A percentile compares a stretch with the other conserved stretches of the same genome.
These are phyloP conservation scores for Pachyrhizus erosus DNA, from an alignment of 306 rosid genomes.

Conservation along the genomic window DNA sequence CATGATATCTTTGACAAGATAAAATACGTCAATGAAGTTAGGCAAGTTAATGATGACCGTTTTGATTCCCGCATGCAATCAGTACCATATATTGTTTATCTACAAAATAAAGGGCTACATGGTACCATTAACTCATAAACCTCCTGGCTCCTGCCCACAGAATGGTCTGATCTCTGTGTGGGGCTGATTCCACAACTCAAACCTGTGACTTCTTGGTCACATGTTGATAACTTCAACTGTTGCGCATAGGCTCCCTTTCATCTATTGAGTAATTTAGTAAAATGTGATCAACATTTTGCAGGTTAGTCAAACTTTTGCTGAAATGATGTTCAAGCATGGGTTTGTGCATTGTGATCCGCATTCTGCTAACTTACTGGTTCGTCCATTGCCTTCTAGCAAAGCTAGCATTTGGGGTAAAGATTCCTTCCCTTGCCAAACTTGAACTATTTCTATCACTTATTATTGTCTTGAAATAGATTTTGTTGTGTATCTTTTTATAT, in stretches of 20 bases:
- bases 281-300: slow-evolving; percentile 47
- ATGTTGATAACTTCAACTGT: slow-evolving; percentile 3
- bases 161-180: not conserved
- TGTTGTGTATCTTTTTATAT: slow-evolving; percentile 3
- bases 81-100: slow-evolving; percentile 1
- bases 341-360: slow-evolving; percentile 99
- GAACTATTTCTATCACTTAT: slow-evolving; percentile 7
- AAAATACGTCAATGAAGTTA: slow-evolving; percentile 18
- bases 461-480: slow-evolving; percentile 14
- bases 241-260: not conserved
- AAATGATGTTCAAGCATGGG: slow-evolving; percentile 98
- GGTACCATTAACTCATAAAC: not conserved
- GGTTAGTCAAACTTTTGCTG: slow-evolving; percentile 96
- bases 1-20: slow-evolving; percentile 17
- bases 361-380: slow-evolving; percentile 90
- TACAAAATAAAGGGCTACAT: not conserved
- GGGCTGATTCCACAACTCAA: slow-evolving; percentile 20
- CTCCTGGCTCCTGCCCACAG: not conserved
- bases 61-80: slow-evolving; percentile 30
- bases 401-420: slow-evolving; percentile 71
- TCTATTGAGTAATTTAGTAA: slow-evolving; percentile 28
- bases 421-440: slow-evolving; percentile 30
- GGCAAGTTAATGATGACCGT: not conserved
- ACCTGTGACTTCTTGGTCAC: slow-evolving; percentile 21
- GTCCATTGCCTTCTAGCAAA: slow-evolving; percentile 75